Evolutionary conservation across 2,329 filamentous ascomycete genomes (phyloP).

Genomic region (Rhinocladiella mackenziei): DNA sequence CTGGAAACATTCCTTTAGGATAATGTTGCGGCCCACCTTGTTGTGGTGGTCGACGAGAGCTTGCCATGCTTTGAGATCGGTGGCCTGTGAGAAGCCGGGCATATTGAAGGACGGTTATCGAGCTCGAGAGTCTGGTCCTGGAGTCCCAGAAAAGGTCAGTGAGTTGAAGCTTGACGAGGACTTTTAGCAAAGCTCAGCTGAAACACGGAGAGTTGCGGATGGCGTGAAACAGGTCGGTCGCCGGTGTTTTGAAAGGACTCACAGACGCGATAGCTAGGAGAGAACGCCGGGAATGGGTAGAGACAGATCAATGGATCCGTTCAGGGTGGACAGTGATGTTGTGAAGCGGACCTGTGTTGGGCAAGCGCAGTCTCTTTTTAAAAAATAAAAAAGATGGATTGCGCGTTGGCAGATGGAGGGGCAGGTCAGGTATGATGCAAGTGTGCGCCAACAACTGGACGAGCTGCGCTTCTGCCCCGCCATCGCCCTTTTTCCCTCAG

Average conservation of each 20-base stretch:
- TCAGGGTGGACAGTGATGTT: neutral
- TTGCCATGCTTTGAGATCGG: slow-evolving; percentile 80
- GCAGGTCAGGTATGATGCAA: neutral
- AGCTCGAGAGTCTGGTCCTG: neutral
- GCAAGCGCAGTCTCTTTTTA: neutral
- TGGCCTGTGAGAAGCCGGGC: slow-evolving; percentile 73
- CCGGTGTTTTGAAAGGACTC: neutral
- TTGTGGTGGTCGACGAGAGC: slow-evolving; percentile 88
- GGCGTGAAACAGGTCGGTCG: neutral
- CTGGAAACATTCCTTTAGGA: slow-evolving; percentile 88
- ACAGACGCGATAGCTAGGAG: neutral
- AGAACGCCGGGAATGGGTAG: neutral
- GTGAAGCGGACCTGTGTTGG: neutral
- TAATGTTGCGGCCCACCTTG: slow-evolving; percentile 78
- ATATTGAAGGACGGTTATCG: slow-evolving; percentile 33
- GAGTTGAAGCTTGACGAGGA: too few relatives aligned
- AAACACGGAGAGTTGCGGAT: neutral
- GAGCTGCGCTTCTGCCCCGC: neutral
- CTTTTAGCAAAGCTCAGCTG: too few relatives aligned
- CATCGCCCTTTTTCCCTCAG: too few relatives aligned
- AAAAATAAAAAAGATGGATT: neutral
- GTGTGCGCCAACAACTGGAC: too few relatives aligned
- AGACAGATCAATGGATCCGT: neutral
- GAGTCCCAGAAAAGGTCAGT: slow-evolving; percentile 1
- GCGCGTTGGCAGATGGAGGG: neutral